These are phyloP conservation scores for Yamagishiella unicocca DNA, from an alignment of 139 green algal genomes.

Conservation along the genomic window DNA sequence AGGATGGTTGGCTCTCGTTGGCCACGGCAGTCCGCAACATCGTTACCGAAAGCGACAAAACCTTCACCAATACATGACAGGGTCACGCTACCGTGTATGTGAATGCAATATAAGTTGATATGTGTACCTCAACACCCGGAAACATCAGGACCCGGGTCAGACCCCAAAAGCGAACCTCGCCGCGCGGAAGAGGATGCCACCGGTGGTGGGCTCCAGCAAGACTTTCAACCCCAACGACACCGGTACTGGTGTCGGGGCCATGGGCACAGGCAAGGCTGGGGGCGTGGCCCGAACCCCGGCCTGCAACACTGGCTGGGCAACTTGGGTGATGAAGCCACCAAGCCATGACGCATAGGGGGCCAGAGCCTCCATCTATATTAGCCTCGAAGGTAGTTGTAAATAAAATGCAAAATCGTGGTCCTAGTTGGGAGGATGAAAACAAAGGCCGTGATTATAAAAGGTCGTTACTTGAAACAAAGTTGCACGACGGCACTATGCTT, in stretches of 20 bases:
- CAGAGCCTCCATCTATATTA: slow-evolving; percentile 13
- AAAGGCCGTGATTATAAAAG: no score
- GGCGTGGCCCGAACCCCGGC: neutral
- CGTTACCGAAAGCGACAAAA: no score
- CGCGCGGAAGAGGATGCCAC: slow-evolving; percentile 29
- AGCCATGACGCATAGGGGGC: neutral
- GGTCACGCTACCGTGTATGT: no score
- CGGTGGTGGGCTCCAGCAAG: neutral
- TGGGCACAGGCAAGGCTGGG: neutral
- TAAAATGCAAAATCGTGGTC: no score
- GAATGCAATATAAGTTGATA: no score
- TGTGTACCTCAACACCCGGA: no score
- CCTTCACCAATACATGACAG: no score
- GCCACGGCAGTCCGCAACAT: neutral
- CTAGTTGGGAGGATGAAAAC: no score
- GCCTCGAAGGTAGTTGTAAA: no score
- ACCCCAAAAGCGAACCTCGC: slow-evolving; percentile 9
- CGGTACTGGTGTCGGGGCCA: neutral
- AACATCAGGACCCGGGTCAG: neutral
- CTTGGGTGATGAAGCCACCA: neutral
- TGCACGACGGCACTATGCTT: no score
- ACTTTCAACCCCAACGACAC: slow-evolving; percentile 16
- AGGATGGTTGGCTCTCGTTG: neutral
- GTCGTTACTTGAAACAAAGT: no score
- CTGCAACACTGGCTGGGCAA: neutral